Evolutionary conservation across 441 rosid species (phyloP), one percentile per base, ranked within the genome.

Genomic region (Viola pubescens): DNA sequence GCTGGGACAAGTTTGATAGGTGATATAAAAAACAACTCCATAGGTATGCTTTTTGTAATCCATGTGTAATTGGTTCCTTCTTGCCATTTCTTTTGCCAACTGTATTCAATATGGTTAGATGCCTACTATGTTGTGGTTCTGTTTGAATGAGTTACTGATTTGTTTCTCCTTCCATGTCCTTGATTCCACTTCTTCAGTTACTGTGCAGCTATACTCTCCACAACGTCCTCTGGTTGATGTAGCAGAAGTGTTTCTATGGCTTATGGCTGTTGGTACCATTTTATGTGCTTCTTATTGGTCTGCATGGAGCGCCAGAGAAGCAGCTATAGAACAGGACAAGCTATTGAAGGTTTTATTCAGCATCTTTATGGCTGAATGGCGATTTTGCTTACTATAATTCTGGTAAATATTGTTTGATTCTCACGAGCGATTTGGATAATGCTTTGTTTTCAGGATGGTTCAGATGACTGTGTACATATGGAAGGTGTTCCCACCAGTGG

Each of bases 191-290:
- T 68, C 68, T 73, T 74, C 82, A 90, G 99, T 94, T 67, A 79
- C 75, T 14, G 96, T 85, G 70, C 97, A 88, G 81, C 81, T 94
- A 60, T 94, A 94, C 76, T 90, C 99, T 66, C 99, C 99, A 44
- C 75, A 47, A 42, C 81, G 99, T 51, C 96, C 97, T n/a, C 69
- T 85, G 7, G 96, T 90, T 61, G 99, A 94, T 61, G 87, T 90
- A 63, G 97, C 99, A 8, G 99, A 94, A 85, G 97, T 94, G 47
- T 94, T 94, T 77, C 77, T 94, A 67, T 94, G 99, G 99, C 73
- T 94, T 54, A 86, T 94, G 94, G 97, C 97, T 58, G 91, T 90
- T 46, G 96, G 97, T 48, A 88, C 94, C 70, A 90, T 94, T 47
- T 68, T 86, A 66, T 82, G 88, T 75, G 94, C 99, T 54, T 94